Conservation (phyloP, 768 basidiomycete genomes). For the Cantharellus anzutake region DNA sequence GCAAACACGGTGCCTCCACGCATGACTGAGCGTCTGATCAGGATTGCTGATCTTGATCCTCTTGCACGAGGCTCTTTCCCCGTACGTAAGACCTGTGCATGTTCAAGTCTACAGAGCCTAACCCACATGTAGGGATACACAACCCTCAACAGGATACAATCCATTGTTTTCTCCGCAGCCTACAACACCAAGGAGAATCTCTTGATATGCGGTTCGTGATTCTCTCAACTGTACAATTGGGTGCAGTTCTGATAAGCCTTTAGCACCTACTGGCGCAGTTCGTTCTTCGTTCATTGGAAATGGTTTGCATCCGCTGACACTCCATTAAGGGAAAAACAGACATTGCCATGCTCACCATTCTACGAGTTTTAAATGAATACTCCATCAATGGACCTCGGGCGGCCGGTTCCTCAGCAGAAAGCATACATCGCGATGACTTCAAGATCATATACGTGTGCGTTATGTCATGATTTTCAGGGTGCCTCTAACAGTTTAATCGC, state of each 20-base stretch:
- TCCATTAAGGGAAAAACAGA: constrained; percentile 85
- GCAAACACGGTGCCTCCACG: constrained; percentile 58
- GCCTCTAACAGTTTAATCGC: not conserved
- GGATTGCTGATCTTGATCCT: constrained; percentile 52
- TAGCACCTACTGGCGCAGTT: constrained; percentile 96
- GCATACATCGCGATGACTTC: constrained; percentile 55
- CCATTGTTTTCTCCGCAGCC: constrained; percentile 82
- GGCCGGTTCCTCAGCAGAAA: constrained; percentile 15
- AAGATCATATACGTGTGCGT: constrained; percentile 93
- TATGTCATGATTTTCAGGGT: not conserved
- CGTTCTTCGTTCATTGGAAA: not conserved
- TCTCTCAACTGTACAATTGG: not conserved
- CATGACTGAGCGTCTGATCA: constrained; percentile 46
- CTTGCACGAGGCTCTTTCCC: constrained; percentile 71
- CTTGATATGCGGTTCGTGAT: constrained; percentile 61
- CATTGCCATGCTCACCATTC: constrained; percentile 83
- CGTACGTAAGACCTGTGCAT: constrained; percentile 25
- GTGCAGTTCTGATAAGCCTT: not conserved
- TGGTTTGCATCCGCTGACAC: not conserved
- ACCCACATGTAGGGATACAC: constrained; percentile 45
- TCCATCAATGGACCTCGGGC: not conserved
- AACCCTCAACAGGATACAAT: constrained; percentile 83
- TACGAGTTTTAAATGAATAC: constrained; percentile 73
- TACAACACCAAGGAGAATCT: constrained; percentile 94
- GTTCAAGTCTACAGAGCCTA: not conserved